Base-by-base conservation (phyloP, 768 basidiomycete genomes). In the Russula vinacea region DNA sequence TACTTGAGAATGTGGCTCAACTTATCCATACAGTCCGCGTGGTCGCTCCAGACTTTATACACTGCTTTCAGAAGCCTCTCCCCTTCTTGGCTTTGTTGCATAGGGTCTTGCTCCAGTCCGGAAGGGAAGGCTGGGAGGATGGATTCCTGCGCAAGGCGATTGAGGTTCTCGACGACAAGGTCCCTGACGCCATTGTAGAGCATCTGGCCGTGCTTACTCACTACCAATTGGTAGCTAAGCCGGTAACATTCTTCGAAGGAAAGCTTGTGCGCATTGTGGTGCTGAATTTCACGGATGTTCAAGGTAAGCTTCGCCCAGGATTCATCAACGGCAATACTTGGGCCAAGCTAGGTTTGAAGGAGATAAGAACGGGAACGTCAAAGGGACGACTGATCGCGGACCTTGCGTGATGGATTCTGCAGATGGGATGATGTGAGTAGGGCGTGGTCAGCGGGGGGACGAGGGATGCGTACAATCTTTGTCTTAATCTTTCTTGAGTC, bases 191-290 rank as follows among this genome's bases (percentile, higher is more conserved):
- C 95, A 40, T 87, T 85, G 76, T 98, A 98, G 26, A 99, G 79
- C 76, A 82, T 84, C 62, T 88, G 87, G 3, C 93, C 94, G 58
- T 88, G 83, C 73, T 90, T 92, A 71, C 88, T 83, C 5, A 97
- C 82, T 5, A 97, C 94, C 83, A 98, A 86, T 73, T 94, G 94
- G 77, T 97, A 97, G 22, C 89, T 93, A 73, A 90, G 94, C 49
- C 96, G 84, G 74, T 97, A 93, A 68, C 93, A 92, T 76, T 95
- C 94, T 74, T 98, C 92, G 69, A 89, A 95, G 24, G 89, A 90
- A 39, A 99, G 83, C 70, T 86, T 88, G 55, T 86, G 84, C 4
- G 94, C 92, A 74, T 96, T 93, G 75, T 96, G 92, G 69, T 92
- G 89, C 74, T 96, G 93, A 57, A 99, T 98, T 79, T 96, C 93